phyloP scores from a whole-genome alignment of 2,329 filamentous ascomycete species.

The Sodiomyces alkalinus region DNA sequence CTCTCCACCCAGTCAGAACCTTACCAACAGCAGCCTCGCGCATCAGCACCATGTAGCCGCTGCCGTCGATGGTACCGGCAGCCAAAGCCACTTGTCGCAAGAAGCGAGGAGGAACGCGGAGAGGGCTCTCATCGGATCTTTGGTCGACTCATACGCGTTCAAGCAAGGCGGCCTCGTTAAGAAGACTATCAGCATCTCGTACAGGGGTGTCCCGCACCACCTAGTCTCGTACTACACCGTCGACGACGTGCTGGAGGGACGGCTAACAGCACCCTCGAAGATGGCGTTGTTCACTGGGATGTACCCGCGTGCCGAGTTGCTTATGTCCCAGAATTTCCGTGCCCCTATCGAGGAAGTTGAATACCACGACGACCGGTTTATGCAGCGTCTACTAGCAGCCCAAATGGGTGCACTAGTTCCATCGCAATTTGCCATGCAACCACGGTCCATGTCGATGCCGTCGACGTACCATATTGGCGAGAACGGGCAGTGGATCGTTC shows the following conservation, averaged over 20 bases:
- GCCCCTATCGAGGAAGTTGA: constrained; percentile 48
- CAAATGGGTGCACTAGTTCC: too few relatives aligned
- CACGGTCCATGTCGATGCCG: too few relatives aligned
- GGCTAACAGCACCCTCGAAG: constrained; percentile 41
- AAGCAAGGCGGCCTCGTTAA: constrained; percentile 72
- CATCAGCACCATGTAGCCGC: constrained; percentile 8
- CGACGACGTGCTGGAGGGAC: constrained; percentile 55
- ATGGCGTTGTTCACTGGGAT: constrained; percentile 15
- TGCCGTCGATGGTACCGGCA: not conserved
- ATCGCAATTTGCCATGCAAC: too few relatives aligned
- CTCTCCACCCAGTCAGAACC: too few relatives aligned
- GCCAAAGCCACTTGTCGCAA: not conserved
- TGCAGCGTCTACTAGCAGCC: not conserved
- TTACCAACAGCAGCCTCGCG: constrained; percentile 7
- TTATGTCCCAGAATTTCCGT: constrained; percentile 50
- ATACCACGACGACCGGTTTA: constrained; percentile 7
- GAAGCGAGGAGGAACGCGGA: constrained; percentile 6
- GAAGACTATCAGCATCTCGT: constrained; percentile 77
- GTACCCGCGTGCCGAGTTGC: constrained; percentile 39
- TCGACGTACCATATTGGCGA: too few relatives aligned
- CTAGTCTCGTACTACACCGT: constrained; percentile 81
- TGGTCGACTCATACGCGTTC: constrained; percentile 84
- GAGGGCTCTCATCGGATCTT: constrained; percentile 30
- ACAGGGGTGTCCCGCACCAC: constrained; percentile 63
- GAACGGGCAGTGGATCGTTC: too few relatives aligned